Evolutionary conservation across 352 stramenopile genomes (phyloP).

Genomic region (Phytophthora ohioensis): DNA sequence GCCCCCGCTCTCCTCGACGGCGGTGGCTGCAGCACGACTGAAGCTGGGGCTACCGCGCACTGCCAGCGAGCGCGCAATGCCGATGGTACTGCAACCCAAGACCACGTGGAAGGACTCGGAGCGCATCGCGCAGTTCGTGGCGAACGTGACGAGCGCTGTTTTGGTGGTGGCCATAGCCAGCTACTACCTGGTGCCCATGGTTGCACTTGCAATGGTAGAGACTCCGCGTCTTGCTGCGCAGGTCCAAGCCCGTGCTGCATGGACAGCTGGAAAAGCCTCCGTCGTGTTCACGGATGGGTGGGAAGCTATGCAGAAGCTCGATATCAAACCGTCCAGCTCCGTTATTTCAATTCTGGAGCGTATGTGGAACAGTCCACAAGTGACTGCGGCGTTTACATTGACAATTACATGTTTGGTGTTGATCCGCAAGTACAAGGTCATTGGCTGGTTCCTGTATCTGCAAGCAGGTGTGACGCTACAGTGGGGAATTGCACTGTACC

Average conservation of each 20-base stretch:
- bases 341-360: slow-evolving; percentile 36
- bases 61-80: slow-evolving; percentile 22
- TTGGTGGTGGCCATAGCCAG: slow-evolving; percentile 55
- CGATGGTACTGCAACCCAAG: slow-evolving; percentile 31
- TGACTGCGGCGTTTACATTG: slow-evolving; percentile 48
- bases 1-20: slow-evolving; percentile 1
- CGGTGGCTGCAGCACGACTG: neutral
- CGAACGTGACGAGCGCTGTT: slow-evolving; percentile 67
- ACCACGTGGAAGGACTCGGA: slow-evolving; percentile 73
- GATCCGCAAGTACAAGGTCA: slow-evolving; percentile 64
- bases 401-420: slow-evolving; percentile 41
- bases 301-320: slow-evolving; percentile 36
- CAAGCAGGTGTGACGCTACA: slow-evolving; percentile 69
- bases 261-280: slow-evolving; percentile 33
- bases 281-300: slow-evolving; percentile 41
- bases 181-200: slow-evolving; percentile 52
- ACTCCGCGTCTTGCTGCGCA: slow-evolving; percentile 45
- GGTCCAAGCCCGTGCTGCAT: slow-evolving; percentile 29
- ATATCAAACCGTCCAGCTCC: slow-evolving; percentile 37
- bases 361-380: slow-evolving; percentile 45
- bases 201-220: slow-evolving; percentile 44
- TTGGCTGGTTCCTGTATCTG: slow-evolving; percentile 69
- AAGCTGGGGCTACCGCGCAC: slow-evolving; percentile 28
- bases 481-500: slow-evolving; percentile 74
- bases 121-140: slow-evolving; percentile 72